Evolutionary conservation across 2,329 filamentous ascomycete genomes (phyloP), one percentile per base, ranked within the genome.

Genomic region (Aspergillus sp.): DNA sequence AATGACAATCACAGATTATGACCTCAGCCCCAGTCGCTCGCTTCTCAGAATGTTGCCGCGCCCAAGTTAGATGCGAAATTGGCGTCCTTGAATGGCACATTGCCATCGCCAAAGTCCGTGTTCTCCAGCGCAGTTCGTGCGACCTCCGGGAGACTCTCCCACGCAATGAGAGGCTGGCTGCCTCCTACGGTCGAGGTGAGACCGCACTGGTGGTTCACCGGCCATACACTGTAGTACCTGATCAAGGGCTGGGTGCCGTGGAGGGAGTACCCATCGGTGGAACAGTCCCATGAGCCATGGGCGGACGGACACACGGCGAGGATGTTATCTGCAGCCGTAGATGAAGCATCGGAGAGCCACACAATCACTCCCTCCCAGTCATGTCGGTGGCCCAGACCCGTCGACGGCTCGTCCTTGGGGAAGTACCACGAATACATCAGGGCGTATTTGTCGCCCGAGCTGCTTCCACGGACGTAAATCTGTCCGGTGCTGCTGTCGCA

Each of bases 281-380:
- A 68, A 50, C 76, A 78, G 33, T 77, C 65, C 67, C 76, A 82
- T 3, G 60, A 65, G 3, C 79, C 79, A 50, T 82, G 79, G 0
- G 77, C 79, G 2, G 76, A 79, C 2, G 79, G 78, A 19, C 79
- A 79, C 7, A 82, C 76, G 19, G 78, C 79, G 1, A 76, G 60
- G 26, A 82, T 64, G 1, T 72, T 76, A 8, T 60, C 57, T 0
- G 77, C 71, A 0, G 67, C 62, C 0, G 66, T 66, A 1, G 70
- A 70, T 2, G 70, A 65, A 0, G 62, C 47, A 9, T 67, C 66
- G 0, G 70, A 68, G 0, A 83, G 71, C 77, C 77, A 82, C 22
- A 82, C 72, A 33, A 82, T 75, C 0, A 76, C 68, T n/a, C 76
- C 76, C 58, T 82, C 79, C 80, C 79, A 82, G 60, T 82, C 80